Percentiles rank a stretch among this genome's conserved stretches.
Conservation (phyloP, 768 basidiomycete species). For the Lentinula sp. region DNA sequence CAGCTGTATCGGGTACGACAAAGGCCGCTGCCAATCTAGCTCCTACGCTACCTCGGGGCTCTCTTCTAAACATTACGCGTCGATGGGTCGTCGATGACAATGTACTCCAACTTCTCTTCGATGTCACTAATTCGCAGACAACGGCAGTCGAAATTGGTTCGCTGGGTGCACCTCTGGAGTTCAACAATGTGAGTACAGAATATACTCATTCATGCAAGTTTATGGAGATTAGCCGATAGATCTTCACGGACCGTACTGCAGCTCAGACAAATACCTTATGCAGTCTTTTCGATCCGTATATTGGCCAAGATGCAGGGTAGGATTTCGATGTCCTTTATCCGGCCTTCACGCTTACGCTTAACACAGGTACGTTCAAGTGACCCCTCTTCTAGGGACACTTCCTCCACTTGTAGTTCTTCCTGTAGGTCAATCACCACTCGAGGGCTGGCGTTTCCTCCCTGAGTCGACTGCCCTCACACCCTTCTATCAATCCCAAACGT, state of each 20-base stretch:
- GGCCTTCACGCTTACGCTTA: background rate
- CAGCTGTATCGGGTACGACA: conserved; percentile 34
- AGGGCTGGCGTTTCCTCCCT: conserved; percentile 53
- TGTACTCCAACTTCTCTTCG: conserved; percentile 41
- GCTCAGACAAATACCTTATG: conserved; percentile 45
- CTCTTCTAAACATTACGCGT: conserved; percentile 43
- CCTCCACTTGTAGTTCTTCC: conserved; percentile 46
- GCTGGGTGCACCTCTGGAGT: conserved; percentile 46
- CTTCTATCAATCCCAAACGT: conserved; percentile 54
- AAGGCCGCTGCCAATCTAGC: conserved; percentile 43
- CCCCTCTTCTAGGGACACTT: conserved; percentile 48
- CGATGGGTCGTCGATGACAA: conserved; percentile 39
- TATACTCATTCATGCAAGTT: background rate
- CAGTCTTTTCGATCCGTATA: conserved; percentile 52
- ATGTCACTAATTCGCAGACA: conserved; percentile 41
- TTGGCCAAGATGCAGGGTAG: conserved; percentile 51
- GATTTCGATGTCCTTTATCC: conserved; percentile 21
- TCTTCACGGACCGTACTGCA: conserved; percentile 48
- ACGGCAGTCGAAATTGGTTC: conserved; percentile 47
- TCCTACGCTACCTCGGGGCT: conserved; percentile 38
- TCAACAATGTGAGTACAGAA: conserved; percentile 40
- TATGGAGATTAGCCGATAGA: conserved; percentile 22
- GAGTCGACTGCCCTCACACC: conserved; percentile 39
- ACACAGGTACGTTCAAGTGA: conserved; percentile 21
- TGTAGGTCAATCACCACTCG: conserved; percentile 39